A percentile compares a stretch with the other conserved stretches of the same genome.
phyloP scores from a whole-genome alignment of 140 eudicot species.

The Oenanthe javanica region DNA sequence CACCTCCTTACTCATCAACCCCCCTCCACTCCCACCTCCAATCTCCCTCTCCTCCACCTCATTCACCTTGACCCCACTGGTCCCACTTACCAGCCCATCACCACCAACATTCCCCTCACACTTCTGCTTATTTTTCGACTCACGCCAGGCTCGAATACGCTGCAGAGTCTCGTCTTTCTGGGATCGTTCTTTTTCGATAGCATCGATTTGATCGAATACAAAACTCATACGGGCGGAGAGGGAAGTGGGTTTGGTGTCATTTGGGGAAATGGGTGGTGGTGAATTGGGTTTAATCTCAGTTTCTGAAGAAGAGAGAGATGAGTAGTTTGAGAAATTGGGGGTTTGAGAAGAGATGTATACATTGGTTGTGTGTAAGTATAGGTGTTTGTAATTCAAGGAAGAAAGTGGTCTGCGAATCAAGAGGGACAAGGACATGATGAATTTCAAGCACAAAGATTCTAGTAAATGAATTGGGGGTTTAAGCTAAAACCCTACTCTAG shows the following conservation, averaged over 20 bases:
- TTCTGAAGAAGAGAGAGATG: constrained; percentile 25
- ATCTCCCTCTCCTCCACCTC: constrained; percentile 15
- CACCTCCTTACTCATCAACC: constrained; percentile 29
- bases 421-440: constrained; percentile 32
- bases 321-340: constrained; percentile 21
- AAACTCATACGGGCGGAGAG: constrained; percentile 95
- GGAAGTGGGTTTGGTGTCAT: constrained; percentile 51
- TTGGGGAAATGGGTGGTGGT: not conserved
- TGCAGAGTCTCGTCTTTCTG: constrained; percentile 82
- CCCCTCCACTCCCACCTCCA: constrained; percentile 2
- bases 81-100: not conserved
- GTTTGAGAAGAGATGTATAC: not conserved
- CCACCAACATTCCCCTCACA: not conserved
- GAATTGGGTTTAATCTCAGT: constrained; percentile 8
- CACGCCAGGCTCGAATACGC: constrained; percentile 89
- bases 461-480: not conserved
- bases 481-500: constrained; percentile 17
- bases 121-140: constrained; percentile 43
- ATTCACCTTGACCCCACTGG: not conserved
- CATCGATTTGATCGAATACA: constrained; percentile 90
- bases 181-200: constrained; percentile 62
- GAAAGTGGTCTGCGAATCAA: constrained; percentile 30
- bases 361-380: not conserved
- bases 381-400: constrained; percentile 12
- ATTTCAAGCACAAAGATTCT: not conserved